Conservation (phyloP, 257 asterid genomes). For the Nicotiana sylvestris region DNA sequence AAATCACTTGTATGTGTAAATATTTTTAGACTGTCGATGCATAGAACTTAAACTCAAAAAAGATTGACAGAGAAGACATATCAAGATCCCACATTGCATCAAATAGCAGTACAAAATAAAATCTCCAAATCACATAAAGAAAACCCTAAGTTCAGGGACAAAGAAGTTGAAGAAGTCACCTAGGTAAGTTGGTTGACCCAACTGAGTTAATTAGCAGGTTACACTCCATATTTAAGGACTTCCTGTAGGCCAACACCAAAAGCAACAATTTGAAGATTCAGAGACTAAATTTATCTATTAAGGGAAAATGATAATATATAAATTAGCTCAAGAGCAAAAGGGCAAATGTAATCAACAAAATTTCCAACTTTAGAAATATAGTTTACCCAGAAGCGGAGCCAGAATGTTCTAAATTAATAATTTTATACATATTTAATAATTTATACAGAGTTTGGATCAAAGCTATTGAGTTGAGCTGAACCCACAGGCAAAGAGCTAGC, state of each 20-base stretch:
- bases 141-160: background rate
- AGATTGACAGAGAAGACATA: background rate
- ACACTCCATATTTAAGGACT: conserved; percentile 41
- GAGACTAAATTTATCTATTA: background rate
- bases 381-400: too few relatives aligned
- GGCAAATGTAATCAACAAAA: background rate
- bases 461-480: too few relatives aligned
- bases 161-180: conserved; percentile 29
- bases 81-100: background rate
- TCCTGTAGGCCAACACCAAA: conserved; percentile 18
- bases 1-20: background rate
- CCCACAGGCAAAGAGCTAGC: too few relatives aligned
- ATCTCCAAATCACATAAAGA: background rate
- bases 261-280: background rate
- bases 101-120: background rate
- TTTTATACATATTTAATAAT: too few relatives aligned
- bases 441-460: too few relatives aligned
- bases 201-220: conserved; percentile 23
- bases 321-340: background rate
- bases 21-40: background rate
- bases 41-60: background rate
- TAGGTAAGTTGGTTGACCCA: conserved; percentile 27
- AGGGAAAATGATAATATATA: background rate
- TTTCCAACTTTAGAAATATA: background rate
- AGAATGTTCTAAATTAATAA: too few relatives aligned